Base-by-base conservation (phyloP, 2,329 filamentous ascomycete species). In the Penicillium palitans region DNA sequence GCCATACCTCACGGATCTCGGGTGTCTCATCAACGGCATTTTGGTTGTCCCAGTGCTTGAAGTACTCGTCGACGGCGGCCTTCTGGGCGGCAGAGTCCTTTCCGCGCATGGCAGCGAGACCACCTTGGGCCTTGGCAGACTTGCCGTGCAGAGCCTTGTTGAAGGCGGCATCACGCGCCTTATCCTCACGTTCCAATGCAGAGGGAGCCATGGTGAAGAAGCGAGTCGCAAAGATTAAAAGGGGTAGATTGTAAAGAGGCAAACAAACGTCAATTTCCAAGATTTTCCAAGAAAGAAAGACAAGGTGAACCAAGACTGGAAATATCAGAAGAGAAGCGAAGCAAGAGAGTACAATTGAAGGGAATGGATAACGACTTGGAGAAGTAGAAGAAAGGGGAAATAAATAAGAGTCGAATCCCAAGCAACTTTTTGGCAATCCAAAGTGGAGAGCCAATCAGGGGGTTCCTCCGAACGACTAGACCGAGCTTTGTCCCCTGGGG, bases 21-120 rank as follows among this genome's bases (percentile, higher is more conserved):
- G 88, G 85, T 2, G 93, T 98, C 84, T 99, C 95, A 42, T 88
- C 84, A 62, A 84, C 87, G 47, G 81, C 89, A 46, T 80, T 78
- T 79, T 96, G 92, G 81, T 93, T 89, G 77, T 96, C 91, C 90
- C 90, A 96, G 76, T 96, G 92, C 83, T 96, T 96, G 82, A 96
- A 96, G 80, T 96, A 96, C 76, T 96, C 90, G 72, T 95, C 90
- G 29, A 93, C 85, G 47, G 91, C 91, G 52, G 88, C 88, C 74
- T 91, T 86, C 73, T 96, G 90, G 8, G 91, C 91, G 31, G 81
- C 80, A 72, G 83, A 80, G 76, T 95, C 88, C 81, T 99, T 99
- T 74, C 83, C 82, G 71, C 96, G 81, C 87, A 97, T 93, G 55
- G 93, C 90, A 68, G 85, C 80, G 69, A 97, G 84, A 66, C 91